These are phyloP conservation scores for Batrachochytrium dendrobatidis DNA, from an alignment of 371 early-diverging fungal genomes.

Conservation along the genomic window DNA sequence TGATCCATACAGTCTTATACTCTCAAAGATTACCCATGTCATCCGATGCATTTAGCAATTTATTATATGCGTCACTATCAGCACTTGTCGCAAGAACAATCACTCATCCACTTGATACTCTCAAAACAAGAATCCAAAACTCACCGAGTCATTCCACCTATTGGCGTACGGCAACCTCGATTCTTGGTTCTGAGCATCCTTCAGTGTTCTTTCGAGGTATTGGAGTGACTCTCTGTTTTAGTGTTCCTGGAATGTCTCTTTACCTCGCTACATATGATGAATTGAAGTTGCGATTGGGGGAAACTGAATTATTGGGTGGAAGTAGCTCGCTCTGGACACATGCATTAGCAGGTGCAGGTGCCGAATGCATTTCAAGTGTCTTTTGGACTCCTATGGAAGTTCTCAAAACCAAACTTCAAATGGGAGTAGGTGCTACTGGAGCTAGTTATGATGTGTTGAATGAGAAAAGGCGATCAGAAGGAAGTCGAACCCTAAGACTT, in stretches of 20 bases:
- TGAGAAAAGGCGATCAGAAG: background rate
- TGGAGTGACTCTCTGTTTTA: conserved; percentile 58
- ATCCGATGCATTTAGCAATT: no score
- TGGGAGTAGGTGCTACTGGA: conserved; percentile 13
- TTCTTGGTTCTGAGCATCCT: conserved; percentile 13
- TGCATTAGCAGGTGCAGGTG: conserved; percentile 26
- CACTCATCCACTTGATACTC: conserved; percentile 72
- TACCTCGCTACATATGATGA: conserved; percentile 67
- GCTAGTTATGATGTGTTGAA: background rate
- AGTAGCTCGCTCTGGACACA: conserved; percentile 22
- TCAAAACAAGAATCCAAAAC: conserved; percentile 66
- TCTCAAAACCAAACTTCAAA: conserved; percentile 64
- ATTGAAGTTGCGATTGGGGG: conserved; percentile 37
- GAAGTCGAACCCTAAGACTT: background rate
- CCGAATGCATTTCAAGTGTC: conserved; percentile 32
- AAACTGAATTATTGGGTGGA: conserved; percentile 8
- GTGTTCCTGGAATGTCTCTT: conserved; percentile 65
- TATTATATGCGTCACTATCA: conserved; percentile 23
- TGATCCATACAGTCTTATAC: no score
- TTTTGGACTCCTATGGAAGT: conserved; percentile 78
- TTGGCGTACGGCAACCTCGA: background rate
- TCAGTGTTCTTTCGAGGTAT: conserved; percentile 48
- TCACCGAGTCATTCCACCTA: background rate
- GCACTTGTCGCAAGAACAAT: conserved; percentile 44
- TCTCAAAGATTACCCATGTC: no score